Conservation (phyloP, 2,329 filamentous ascomycete genomes). For the Trichophyton mentagrophytes region DNA sequence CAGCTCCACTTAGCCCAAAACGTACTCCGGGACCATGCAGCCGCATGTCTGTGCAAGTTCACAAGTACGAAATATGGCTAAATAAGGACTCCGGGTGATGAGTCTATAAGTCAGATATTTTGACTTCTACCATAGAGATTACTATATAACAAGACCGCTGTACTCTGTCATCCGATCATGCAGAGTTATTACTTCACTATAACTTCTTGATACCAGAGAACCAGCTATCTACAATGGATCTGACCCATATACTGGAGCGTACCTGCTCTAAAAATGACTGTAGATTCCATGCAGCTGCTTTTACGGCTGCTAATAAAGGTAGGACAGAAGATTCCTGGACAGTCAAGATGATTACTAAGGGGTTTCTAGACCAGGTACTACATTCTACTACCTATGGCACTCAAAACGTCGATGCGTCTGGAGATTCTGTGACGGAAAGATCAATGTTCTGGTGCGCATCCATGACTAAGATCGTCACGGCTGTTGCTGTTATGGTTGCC, state of each 20-base stretch:
- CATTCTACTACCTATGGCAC: background rate
- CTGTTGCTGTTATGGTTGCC: slow-evolving; percentile 8
- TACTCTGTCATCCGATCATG: background rate
- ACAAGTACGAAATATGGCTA: background rate
- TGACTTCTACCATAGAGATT: background rate
- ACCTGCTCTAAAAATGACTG: background rate
- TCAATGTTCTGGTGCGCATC: slow-evolving; percentile 17
- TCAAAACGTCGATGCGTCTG: background rate
- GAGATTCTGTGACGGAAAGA: background rate
- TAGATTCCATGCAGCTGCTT: background rate
- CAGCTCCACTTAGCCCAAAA: background rate
- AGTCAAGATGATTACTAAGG: background rate
- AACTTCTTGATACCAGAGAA: background rate
- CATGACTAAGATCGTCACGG: slow-evolving; percentile 11
- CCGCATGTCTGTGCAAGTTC: background rate
- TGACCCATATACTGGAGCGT: background rate
- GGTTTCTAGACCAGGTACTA: background rate
- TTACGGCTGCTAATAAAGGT: background rate
- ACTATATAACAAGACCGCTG: background rate
- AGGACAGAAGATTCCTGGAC: background rate
- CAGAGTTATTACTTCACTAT: background rate
- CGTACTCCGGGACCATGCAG: background rate
- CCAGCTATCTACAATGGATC: background rate
- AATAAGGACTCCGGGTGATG: background rate
- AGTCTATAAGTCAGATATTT: background rate